Evolutionary conservation across 129 eudicot species (phyloP).

Genomic region (Helianthus tuberosus): DNA sequence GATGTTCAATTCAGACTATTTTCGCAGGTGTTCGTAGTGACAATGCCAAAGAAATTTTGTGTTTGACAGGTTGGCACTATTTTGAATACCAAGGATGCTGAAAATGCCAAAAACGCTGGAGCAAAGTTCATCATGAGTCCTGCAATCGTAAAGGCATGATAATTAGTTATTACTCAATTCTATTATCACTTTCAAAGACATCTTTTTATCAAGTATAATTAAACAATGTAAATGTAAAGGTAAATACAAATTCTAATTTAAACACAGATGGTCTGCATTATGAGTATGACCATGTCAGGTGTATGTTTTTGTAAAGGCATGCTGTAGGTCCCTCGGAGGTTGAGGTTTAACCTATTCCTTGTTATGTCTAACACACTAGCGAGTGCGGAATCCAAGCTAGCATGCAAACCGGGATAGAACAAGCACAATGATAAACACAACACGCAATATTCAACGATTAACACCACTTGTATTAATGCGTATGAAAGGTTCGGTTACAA

Average conservation of each 20-base stretch:
- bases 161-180: background rate
- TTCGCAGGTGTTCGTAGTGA: too few species aligned
- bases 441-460: too few species aligned
- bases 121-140: slow-evolving; percentile 96
- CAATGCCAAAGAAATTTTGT: background rate
- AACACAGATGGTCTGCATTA: background rate
- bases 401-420: too few species aligned
- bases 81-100: slow-evolving; percentile 59
- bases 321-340: too few species aligned
- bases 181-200: background rate
- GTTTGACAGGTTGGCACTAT: slow-evolving; percentile 76
- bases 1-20: too few species aligned
- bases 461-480: too few species aligned
- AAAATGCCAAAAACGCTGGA: slow-evolving; percentile 63
- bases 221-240: background rate
- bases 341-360: too few species aligned
- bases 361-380: too few species aligned
- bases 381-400: too few species aligned
- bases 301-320: slow-evolving; percentile 1
- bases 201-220: background rate
- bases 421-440: too few species aligned
- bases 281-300: slow-evolving; percentile 19
- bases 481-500: too few species aligned
- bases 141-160: slow-evolving; percentile 70
- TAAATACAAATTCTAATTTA: background rate